Evolutionary conservation across 495 filamentous ascomycete genomes (phyloP), one percentile per base, ranked within the genome.

Genomic region (Daldinia decipiens): DNA sequence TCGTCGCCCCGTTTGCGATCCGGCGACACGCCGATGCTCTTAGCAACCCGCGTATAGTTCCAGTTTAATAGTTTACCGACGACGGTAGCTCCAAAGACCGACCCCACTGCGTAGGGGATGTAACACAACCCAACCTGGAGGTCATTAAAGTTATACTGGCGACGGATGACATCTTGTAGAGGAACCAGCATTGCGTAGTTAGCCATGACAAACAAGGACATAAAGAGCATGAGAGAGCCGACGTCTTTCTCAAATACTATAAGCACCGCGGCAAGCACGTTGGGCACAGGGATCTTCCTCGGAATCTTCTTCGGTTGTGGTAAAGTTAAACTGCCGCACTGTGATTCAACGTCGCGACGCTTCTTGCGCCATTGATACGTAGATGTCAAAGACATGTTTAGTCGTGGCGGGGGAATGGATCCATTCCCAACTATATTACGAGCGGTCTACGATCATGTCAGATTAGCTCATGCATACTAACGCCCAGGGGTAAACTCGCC

Each of bases 391-490:
- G 58, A 61, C 9, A 32, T 32, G 9, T 61, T 61, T 2, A 50
- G 9, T 26, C 29, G 15, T 26, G 58, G 58, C 8, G 58, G 58
- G 2, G 58, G 58, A 15, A 61, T 61, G 4, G 40, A 50, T 15
- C 58, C 58, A 31, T 61, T 61, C 5, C 58, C 58, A 4, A 61
- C 58, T 15, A 61, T 51, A 5, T 61, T 50, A 15, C 58, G 58
- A 21, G 40, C 58, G 3, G 40, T 61, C 58, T 59, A n/a, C 1
- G 0, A 27, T 47, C 17, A 45, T 5, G 26, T 59, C 21, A 59
- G 39, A 13, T 45, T 17, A 12, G 8, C n/a, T 45, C 3, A 8
- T n/a, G 1, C 34, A 13, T 45, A 24, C 29, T 19, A 11, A 45
- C 12, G 38, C 24, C 17, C 29, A 5, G 4, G 13, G 24, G 8